Base-by-base conservation (phyloP, 768 basidiomycete species). In the Russula compacta region DNA sequence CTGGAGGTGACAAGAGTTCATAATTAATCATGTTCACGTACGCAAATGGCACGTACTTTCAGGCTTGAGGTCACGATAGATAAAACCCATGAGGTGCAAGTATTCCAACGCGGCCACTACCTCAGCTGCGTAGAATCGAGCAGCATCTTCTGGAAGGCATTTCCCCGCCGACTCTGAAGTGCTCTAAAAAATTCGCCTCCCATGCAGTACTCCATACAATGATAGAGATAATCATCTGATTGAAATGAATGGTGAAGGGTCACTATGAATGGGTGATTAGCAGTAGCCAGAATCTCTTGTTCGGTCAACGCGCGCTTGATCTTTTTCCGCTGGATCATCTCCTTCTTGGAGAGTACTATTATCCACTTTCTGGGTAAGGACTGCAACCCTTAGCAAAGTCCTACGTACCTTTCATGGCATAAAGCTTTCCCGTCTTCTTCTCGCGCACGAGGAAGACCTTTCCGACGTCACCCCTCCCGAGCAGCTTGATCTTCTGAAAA, bases 291-390 rank as follows among this genome's bases (percentile, higher is more conserved):
- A 67, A 99, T 99, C 74, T 98, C 97, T 77, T 98, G 97, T 75
- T 99, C 97, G 4, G 97, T 98, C 69, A 99, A 73, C 9, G 95
- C 97, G 64, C 97, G 85, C 74, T 99, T 99, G 78, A 99, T 95
- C 80, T 99, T 99, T 78, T 95, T 97, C 69, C 97, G 85, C 77
- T 95, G 93, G 73, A 99, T 95, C 95, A 99, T 98, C 79, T 99
- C 97, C 79, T 89, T 92, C 79, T 98, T 98, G 53, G 94, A 97
- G 48, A 99, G 79, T 24, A 99, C 97, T 95, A 73, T 70, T 46
- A n/a, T 19, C 35, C 14, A 69, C 61, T 44, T 24, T 65, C 62
- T 67, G 64, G 62, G 59, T 21, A 38, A 50, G 51, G 52, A 40
- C 44, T 46, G 52, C 50, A 47, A 64, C 39, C 15, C 15, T 29